Percentiles rank a stretch among this genome's conserved stretches.
Conservation (phyloP, 768 basidiomycete species). For the Gelatoporia subvermispora region DNA sequence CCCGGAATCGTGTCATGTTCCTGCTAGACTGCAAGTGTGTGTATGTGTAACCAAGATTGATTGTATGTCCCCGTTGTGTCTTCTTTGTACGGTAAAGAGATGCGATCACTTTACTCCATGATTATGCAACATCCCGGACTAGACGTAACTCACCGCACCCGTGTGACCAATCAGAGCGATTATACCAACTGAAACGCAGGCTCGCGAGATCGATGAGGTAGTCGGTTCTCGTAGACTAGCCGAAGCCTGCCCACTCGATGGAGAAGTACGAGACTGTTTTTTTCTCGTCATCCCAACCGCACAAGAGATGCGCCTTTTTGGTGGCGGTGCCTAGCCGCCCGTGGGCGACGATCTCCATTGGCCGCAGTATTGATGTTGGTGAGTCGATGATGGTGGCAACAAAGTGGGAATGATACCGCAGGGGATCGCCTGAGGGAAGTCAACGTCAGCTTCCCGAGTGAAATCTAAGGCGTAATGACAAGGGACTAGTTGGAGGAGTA, state of each 20-base stretch:
- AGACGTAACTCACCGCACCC: too few species aligned
- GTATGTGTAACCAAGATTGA: too few species aligned
- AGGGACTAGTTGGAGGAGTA: neutral
- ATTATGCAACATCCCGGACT: too few species aligned
- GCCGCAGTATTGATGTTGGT: slow-evolving; percentile 52
- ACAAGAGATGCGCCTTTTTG: slow-evolving; percentile 91
- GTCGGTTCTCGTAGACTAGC: slow-evolving; percentile 30
- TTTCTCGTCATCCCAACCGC: slow-evolving; percentile 77
- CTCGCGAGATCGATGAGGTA: too few species aligned
- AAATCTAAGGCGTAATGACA: neutral
- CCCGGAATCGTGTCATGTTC: neutral
- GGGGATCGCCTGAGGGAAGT: slow-evolving; percentile 66
- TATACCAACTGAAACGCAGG: too few species aligned
- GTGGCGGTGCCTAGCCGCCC: slow-evolving; percentile 95
- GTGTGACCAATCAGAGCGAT: too few species aligned
- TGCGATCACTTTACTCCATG: too few species aligned
- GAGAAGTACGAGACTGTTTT: slow-evolving; percentile 68
- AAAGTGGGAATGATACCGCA: slow-evolving; percentile 97
- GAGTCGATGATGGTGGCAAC: slow-evolving; percentile 76
- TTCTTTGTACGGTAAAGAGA: too few species aligned
- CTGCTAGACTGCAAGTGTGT: too few species aligned
- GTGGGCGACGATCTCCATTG: slow-evolving; percentile 94
- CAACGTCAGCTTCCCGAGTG: neutral
- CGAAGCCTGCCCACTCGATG: slow-evolving; percentile 90
- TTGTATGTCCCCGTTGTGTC: too few species aligned